Conservation (phyloP, 257 asterid genomes). For the Gentiana macrophylla region DNA sequence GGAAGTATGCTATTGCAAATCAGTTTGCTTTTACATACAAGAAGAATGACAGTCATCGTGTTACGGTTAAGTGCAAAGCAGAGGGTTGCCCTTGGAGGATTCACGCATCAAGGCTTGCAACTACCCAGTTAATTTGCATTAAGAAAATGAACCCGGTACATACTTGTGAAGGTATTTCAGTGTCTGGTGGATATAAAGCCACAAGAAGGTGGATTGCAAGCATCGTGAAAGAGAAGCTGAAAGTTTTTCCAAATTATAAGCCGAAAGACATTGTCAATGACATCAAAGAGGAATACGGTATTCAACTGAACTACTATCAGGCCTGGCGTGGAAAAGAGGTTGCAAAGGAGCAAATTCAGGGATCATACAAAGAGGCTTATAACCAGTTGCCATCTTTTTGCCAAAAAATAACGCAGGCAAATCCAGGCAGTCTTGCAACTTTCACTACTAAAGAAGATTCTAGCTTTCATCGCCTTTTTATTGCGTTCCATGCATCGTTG, state of each 20-base stretch:
- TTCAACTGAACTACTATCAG: constrained; percentile 88
- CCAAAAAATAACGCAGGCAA: constrained; percentile 83
- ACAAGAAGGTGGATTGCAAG: constrained; percentile 99
- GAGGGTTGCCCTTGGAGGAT: constrained; percentile 98
- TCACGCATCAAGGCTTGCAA: constrained; percentile 90
- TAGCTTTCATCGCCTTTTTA: constrained; percentile 90
- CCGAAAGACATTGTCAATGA: constrained; percentile 94
- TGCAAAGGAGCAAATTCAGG: constrained; percentile 99
- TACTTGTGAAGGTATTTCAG: constrained; percentile 78
- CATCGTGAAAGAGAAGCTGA: constrained; percentile 85
- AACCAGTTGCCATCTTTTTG: constrained; percentile 79
- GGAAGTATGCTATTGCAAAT: constrained; percentile 85
- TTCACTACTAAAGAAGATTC: constrained; percentile 90
- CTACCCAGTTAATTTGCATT: constrained; percentile 90
- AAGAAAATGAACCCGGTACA: constrained; percentile 90
- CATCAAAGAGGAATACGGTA: constrained; percentile 89
- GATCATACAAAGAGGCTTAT: constrained; percentile 92
- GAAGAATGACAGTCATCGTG: constrained; percentile 97
- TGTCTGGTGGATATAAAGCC: constrained; percentile 69
- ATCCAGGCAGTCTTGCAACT: constrained; percentile 93
- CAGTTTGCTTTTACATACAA: constrained; percentile 92
- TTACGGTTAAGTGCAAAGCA: constrained; percentile 92
- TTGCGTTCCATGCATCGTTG: constrained; percentile 76
- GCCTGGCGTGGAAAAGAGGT: constrained; percentile 99
- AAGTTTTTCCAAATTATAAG: constrained; percentile 75